A percentile compares a stretch with the other conserved stretches of the same genome.
Evolutionary conservation across 2,329 filamentous ascomycete species (phyloP).

Genomic region (Arthrobotrys entomopaga): DNA sequence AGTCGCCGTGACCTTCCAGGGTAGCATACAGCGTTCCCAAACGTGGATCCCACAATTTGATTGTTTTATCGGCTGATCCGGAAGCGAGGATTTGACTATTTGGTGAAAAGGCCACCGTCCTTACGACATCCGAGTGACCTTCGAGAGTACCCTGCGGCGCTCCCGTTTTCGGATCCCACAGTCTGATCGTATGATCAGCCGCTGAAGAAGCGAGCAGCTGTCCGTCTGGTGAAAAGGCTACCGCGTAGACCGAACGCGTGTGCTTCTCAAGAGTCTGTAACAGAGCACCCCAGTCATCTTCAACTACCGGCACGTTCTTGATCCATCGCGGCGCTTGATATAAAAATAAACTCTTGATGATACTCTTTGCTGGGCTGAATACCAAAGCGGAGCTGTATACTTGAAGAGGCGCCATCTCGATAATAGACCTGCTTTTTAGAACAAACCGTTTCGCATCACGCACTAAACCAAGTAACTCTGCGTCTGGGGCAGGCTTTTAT

Average conservation of each 20-base stretch:
- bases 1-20: no score
- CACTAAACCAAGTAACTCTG: background rate
- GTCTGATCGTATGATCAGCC: background rate
- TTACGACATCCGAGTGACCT: background rate
- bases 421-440: conserved; percentile 5
- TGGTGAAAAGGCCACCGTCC: background rate
- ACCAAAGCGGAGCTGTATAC: conserved; percentile 17
- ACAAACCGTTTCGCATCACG: conserved; percentile 32
- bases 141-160: background rate
- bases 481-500: background rate
- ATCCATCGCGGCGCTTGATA: background rate
- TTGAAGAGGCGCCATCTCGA: conserved; percentile 28
- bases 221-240: conserved; percentile 2
- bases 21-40: no score
- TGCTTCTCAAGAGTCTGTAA: background rate
- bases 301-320: background rate
- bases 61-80: background rate
- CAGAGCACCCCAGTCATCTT: background rate
- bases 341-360: conserved; percentile 5
- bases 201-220: background rate
- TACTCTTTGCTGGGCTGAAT: conserved; percentile 19
- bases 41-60: background rate
- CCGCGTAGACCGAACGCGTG: background rate
- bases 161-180: conserved; percentile 6
- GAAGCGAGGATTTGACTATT: background rate